Base-by-base conservation (phyloP, 805 yeast species). In the Metschnikowia orientalis region DNA sequence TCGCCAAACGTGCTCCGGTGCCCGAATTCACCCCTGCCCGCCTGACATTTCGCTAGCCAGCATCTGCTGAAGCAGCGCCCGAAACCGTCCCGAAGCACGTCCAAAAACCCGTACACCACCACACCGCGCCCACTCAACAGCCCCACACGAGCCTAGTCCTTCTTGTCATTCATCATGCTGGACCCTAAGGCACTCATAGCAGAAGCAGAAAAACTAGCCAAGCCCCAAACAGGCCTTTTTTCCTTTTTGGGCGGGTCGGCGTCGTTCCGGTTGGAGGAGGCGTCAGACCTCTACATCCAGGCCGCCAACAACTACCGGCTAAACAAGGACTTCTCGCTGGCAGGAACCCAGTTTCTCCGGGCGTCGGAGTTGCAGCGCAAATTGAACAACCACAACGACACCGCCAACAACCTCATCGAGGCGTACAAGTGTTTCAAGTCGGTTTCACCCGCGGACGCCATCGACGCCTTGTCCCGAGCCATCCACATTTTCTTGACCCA, bases 261-360 rank as follows among this genome's bases (percentile, higher is more conserved):
- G 20, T 62, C 78, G 3, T 70, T 73, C 41, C 73, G 85, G 41
- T 74, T 67, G 33, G 99, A 92, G 54, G 98, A 92, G 44, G 97
- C 98, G 3, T 81, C 89, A 3, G 98, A 92, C 44, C 61, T 86
- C 18, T 90, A 80, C 54, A 69, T 81, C 14, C 94, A 89, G 58
- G 98, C 98, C 2, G 99, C 94, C n/a, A 92, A 90, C 52, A 71
- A 77, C 18, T 92, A 79, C 65, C 75, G 89, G 41, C 61, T 92
- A 37, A 79, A 76, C 46, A 85, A 84, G 51, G 83, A 87, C 52
- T 73, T 74, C 44, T 61, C 67, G 13, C 63, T 70, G 33, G 97
- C 97, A 0, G 97, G 97, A 8, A 65, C 72, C 42, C 79, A 87
- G 12, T 90, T 89, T 53, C 80, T 83, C 40, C 79, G 77, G 50